Percentiles rank a stretch among this genome's conserved stretches.
These are phyloP conservation scores for Jackrogersella multiformis DNA, from an alignment of 495 filamentous ascomycete genomes.

Conservation along the genomic window DNA sequence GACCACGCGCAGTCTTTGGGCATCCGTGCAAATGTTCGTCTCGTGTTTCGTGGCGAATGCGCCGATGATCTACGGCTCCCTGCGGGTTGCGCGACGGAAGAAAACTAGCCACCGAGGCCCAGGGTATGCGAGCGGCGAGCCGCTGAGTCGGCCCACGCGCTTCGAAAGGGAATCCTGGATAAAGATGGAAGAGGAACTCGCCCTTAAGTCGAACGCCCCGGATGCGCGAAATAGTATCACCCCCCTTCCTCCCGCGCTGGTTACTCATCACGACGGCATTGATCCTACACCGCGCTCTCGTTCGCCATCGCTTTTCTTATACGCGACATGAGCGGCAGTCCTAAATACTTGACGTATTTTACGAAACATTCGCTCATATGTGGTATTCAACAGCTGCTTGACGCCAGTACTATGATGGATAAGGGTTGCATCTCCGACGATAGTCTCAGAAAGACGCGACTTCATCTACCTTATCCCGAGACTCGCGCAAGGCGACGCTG, in stretches of 20 bases:
- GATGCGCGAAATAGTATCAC: neutral
- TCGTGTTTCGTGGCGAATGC: constrained; percentile 58
- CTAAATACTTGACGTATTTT: too few species aligned
- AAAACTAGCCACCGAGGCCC: constrained; percentile 23
- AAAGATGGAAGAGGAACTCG: constrained; percentile 40
- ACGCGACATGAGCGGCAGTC: neutral
- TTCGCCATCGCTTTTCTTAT: neutral
- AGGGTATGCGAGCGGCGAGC: constrained; percentile 9
- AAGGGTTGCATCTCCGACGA: neutral
- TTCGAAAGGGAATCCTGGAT: constrained; percentile 35
- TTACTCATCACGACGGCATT: constrained; percentile 3
- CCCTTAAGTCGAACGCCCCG: neutral
- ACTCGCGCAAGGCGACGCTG: neutral
- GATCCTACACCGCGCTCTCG: constrained; percentile 12
- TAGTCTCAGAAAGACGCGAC: neutral
- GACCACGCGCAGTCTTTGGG: constrained; percentile 55
- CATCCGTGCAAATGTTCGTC: constrained; percentile 53
- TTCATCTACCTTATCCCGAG: neutral
- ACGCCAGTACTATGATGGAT: neutral
- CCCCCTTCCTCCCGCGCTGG: neutral
- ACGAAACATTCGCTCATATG: neutral
- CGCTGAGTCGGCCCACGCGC: constrained; percentile 17
- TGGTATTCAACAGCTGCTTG: too few species aligned
- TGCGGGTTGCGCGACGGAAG: constrained; percentile 37
- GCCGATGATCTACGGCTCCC: constrained; percentile 52